Conservation (phyloP, 768 basidiomycete species). For the Amanita jacksonii region DNA sequence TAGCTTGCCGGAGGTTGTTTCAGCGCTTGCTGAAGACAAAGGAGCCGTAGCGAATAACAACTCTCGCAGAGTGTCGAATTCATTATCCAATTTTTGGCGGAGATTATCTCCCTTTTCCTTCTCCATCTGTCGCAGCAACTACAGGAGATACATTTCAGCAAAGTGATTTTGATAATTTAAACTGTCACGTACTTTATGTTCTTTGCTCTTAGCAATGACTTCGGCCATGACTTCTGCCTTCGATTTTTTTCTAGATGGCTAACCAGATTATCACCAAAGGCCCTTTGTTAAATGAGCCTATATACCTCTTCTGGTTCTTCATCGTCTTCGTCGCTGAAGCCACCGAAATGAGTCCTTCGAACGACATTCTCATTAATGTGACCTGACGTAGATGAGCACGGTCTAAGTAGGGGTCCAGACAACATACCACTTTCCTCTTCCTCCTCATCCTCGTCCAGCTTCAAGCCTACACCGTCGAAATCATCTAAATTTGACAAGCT, state of each 20-base stretch:
- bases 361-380: slow-evolving; percentile 64
- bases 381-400: slow-evolving; percentile 27
- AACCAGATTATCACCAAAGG: neutral
- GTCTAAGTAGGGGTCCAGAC: neutral
- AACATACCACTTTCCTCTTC: slow-evolving; percentile 32
- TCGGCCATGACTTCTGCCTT: slow-evolving; percentile 98
- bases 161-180: slow-evolving; percentile 10
- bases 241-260: slow-evolving; percentile 81
- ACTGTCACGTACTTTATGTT: slow-evolving; percentile 62
- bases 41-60: slow-evolving; percentile 56
- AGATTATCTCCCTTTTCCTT: slow-evolving; percentile 78
- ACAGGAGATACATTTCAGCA: slow-evolving; percentile 1
- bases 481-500: slow-evolving; percentile 79
- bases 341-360: slow-evolving; percentile 71
- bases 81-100: slow-evolving; percentile 81
- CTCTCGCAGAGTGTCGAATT: slow-evolving; percentile 71
- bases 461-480: slow-evolving; percentile 64
- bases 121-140: slow-evolving; percentile 86
- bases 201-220: slow-evolving; percentile 95
- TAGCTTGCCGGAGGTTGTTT: slow-evolving; percentile 25
- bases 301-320: slow-evolving; percentile 44
- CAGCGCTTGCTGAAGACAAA: slow-evolving; percentile 23
- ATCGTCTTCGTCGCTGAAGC: slow-evolving; percentile 66
- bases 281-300: neutral
- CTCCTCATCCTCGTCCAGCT: slow-evolving; percentile 51